Percentiles rank a stretch among this genome's conserved stretches.
Evolutionary conservation across 805 yeast species (phyloP).

Genomic region (Allodekkera sacchari): DNA sequence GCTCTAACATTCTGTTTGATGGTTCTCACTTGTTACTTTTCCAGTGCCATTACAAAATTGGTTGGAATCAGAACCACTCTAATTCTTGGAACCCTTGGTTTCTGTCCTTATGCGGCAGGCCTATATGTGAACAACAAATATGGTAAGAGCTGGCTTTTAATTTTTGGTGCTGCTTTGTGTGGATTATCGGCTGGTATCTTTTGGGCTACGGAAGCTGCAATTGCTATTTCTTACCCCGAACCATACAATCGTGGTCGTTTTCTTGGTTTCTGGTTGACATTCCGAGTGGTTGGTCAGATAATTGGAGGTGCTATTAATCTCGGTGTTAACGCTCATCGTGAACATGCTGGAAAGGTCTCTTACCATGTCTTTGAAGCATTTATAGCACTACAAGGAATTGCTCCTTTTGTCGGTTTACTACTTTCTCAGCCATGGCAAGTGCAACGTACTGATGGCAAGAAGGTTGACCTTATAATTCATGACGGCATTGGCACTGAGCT

Average conservation of each 20-base stretch:
- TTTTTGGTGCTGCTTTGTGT: conserved; percentile 18
- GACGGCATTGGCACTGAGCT: conserved; percentile 1
- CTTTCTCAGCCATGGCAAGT: conserved; percentile 19
- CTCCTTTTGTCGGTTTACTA: conserved; percentile 12
- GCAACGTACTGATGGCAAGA: conserved; percentile 22
- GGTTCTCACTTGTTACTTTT: conserved; percentile 1
- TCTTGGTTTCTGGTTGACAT: conserved; percentile 19
- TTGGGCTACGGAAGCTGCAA: conserved; percentile 21
- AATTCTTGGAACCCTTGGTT: conserved; percentile 1
- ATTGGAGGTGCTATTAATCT: conserved; percentile 18
- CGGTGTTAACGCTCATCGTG: conserved; percentile 8
- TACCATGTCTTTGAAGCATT: conserved; percentile 16
- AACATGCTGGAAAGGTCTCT: conserved; percentile 12
- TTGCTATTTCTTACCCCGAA: conserved; percentile 18
- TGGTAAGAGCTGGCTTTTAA: conserved; percentile 18
- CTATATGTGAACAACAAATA: conserved; percentile 17
- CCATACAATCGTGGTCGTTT: conserved; percentile 15
- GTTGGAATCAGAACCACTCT: neutral
- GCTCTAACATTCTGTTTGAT: conserved; percentile 1
- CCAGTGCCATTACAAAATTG: neutral
- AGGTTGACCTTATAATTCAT: conserved; percentile 3
- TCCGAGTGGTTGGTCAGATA: conserved; percentile 18
- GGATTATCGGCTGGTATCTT: conserved; percentile 18
- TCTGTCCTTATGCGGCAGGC: conserved; percentile 16
- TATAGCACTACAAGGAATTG: conserved; percentile 17